Evolutionary conservation across 116 monocot genomes (phyloP).

Genomic region (Dioscorea cayenensis): DNA sequence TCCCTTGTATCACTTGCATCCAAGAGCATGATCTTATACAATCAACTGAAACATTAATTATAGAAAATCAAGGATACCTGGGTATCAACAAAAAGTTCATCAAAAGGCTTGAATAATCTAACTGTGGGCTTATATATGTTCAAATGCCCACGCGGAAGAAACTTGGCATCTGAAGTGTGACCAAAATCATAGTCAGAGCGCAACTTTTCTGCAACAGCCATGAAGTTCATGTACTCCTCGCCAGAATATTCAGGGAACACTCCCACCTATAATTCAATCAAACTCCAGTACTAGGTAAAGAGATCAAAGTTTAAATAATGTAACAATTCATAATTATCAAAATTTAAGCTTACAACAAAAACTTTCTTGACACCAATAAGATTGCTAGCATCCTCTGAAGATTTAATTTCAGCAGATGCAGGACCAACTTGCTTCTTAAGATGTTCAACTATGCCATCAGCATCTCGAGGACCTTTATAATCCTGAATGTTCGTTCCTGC

Average conservation of each 20-base stretch:
- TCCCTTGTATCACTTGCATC: background rate
- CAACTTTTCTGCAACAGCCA: conserved; percentile 64
- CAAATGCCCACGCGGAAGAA: conserved; percentile 72
- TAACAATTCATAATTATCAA: background rate
- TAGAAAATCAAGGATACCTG: conserved; percentile 33
- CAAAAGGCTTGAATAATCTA: conserved; percentile 93
- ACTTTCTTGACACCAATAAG: conserved; percentile 58
- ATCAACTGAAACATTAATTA: background rate
- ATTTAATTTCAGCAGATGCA: conserved; percentile 69
- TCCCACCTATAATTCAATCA: conserved; percentile 49
- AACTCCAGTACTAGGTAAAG: background rate
- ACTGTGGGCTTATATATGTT: conserved; percentile 44
- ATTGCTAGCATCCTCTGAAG: conserved; percentile 44
- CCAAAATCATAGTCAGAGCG: conserved; percentile 81
- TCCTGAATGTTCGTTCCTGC: conserved; percentile 62
- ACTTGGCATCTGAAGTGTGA: conserved; percentile 70
- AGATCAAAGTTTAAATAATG: background rate
- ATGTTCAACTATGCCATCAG: conserved; percentile 84
- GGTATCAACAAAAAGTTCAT: conserved; percentile 76
- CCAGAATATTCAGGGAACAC: conserved; percentile 76
- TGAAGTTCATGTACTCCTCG: conserved; percentile 67
- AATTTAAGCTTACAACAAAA: conserved; percentile 55
- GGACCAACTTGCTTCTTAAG: conserved; percentile 86
- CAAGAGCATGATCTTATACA: background rate
- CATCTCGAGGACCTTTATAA: conserved; percentile 86